Percentiles rank a stretch among this genome's conserved stretches.
Conservation (phyloP, 192 early-diverging fungal genomes). For the Backusella circina region DNA sequence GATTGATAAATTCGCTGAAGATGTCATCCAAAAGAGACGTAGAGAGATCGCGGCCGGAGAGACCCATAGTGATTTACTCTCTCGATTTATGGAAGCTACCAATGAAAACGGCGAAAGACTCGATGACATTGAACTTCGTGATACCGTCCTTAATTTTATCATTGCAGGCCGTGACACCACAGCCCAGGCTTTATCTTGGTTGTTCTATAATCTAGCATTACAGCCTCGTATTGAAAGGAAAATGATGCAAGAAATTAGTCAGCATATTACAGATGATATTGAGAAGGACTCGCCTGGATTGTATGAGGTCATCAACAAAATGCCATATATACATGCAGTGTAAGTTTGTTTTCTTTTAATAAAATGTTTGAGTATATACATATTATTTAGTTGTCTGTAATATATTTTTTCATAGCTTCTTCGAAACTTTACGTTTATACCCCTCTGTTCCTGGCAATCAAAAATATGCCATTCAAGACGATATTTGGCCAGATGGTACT, state of each 20-base stretch:
- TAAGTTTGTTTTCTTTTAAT: conserved; percentile 9
- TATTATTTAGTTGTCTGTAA: background rate
- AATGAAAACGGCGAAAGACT: conserved; percentile 22
- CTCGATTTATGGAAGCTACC: conserved; percentile 23
- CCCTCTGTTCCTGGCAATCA: conserved; percentile 60
- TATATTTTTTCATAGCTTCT: conserved; percentile 7
- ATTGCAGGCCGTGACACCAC: conserved; percentile 48
- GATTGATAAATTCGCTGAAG: conserved; percentile 25
- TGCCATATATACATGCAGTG: conserved; percentile 37
- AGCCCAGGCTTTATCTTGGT: conserved; percentile 50
- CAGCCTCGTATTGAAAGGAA: conserved; percentile 40
- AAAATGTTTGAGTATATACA: background rate
- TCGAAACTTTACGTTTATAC: conserved; percentile 62
- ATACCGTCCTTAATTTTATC: conserved; percentile 34
- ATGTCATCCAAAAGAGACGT: conserved; percentile 23
- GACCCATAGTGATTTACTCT: conserved; percentile 16
- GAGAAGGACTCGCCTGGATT: conserved; percentile 15
- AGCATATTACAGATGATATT: conserved; percentile 26
- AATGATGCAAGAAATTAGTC: conserved; percentile 39
- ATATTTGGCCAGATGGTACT: conserved; percentile 58
- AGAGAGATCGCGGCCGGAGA: conserved; percentile 6
- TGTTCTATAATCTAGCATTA: conserved; percentile 37
- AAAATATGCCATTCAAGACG: conserved; percentile 53
- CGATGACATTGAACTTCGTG: conserved; percentile 30
- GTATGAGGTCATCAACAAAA: conserved; percentile 28